These are phyloP conservation scores for Alternaria viburni DNA, from an alignment of 2,329 filamentous ascomycete genomes.

Conservation along the genomic window DNA sequence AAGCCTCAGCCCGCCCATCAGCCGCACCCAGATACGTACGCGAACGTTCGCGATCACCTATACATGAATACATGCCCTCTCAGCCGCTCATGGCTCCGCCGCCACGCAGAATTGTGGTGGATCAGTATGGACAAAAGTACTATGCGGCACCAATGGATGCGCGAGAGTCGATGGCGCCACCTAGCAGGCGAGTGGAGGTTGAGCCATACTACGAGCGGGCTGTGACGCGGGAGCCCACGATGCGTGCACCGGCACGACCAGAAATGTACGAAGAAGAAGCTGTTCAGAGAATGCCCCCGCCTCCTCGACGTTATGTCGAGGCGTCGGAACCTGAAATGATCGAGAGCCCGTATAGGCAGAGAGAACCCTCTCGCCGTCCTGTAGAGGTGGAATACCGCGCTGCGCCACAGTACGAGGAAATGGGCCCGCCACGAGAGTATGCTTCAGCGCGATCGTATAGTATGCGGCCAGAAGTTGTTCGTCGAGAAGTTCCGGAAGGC, in stretches of 20 bases:
- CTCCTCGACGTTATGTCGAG: conserved; percentile 60
- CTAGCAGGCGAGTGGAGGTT: conserved; percentile 56
- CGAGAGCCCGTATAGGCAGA: conserved; percentile 63
- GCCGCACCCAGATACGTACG: conserved; percentile 48
- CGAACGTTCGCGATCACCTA: conserved; percentile 52
- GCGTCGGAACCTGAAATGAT: conserved; percentile 64
- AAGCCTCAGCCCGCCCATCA: conserved; percentile 47
- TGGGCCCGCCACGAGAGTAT: conserved; percentile 45
- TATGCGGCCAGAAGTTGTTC: conserved; percentile 47
- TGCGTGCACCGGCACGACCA: conserved; percentile 56
- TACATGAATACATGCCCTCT: conserved; percentile 47
- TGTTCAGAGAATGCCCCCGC: conserved; percentile 53
- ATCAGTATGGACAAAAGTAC: conserved; percentile 84
- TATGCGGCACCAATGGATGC: conserved; percentile 60
- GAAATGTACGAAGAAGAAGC: conserved; percentile 55
- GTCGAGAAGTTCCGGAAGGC: conserved; percentile 43
- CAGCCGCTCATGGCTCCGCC: conserved; percentile 54
- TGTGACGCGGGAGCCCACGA: conserved; percentile 59
- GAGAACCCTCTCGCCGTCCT: conserved; percentile 64
- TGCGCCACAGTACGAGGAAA: conserved; percentile 44
- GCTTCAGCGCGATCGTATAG: conserved; percentile 46
- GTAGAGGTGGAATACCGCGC: conserved; percentile 44
- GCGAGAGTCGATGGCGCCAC: conserved; percentile 62
- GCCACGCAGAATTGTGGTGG: conserved; percentile 74
- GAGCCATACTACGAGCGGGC: conserved; percentile 72